Conservation (phyloP, 2,329 filamentous ascomycete species). For the Xylariaceae sp. region DNA sequence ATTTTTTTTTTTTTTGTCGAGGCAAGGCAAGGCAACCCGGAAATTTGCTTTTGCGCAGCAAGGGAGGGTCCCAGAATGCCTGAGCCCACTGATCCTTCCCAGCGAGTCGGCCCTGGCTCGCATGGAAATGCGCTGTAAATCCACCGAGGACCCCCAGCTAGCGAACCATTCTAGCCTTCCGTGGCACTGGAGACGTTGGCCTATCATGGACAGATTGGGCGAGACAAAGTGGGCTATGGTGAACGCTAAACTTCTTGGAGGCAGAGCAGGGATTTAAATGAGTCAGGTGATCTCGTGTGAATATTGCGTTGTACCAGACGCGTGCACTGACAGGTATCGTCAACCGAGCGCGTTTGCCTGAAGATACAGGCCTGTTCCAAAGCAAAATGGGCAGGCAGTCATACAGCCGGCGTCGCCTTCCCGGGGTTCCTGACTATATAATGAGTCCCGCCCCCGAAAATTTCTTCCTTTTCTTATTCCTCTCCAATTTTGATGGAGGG, state of each 20-base stretch:
- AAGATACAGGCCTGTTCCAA: constrained; percentile 16
- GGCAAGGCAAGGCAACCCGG: no score
- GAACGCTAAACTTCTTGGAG: constrained; percentile 19
- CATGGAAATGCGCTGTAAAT: no score
- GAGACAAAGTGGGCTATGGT: constrained; percentile 9
- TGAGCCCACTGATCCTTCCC: no score
- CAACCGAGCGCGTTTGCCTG: constrained; percentile 30
- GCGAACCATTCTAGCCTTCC: constrained; percentile 16
- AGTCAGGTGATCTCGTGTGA: constrained; percentile 29
- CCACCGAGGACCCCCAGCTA: constrained; percentile 18
- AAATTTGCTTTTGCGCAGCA: no score
- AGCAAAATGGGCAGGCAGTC: constrained; percentile 13
- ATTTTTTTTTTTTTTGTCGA: no score
- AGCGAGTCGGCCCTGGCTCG: no score
- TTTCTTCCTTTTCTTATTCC: constrained; percentile 17
- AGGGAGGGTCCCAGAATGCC: no score
- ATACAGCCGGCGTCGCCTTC: constrained; percentile 10
- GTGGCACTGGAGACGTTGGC: constrained; percentile 10
- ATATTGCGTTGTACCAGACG: constrained; percentile 25
- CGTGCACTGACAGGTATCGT: constrained; percentile 28
- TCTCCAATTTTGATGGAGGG: constrained; percentile 18
- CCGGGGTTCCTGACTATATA: constrained; percentile 20
- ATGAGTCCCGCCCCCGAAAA: constrained; percentile 15
- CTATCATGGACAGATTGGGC: constrained; percentile 16
- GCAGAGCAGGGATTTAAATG: constrained; percentile 11